Base-by-base conservation (phyloP, 2,329 filamentous ascomycete genomes). In the Paracamarosporium sp. region DNA sequence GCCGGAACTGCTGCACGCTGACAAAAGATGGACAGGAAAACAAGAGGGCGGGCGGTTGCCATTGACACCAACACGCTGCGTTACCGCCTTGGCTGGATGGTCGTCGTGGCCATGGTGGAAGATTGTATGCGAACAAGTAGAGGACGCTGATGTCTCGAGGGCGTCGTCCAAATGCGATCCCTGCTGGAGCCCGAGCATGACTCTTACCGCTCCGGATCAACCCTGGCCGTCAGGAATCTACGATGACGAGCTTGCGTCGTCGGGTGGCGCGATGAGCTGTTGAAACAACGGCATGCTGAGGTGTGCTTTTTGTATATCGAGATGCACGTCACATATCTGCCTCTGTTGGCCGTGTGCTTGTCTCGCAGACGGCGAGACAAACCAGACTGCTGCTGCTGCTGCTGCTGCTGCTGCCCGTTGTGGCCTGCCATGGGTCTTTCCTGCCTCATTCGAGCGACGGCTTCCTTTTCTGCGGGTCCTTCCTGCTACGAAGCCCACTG, bases 1-100 rank as follows among this genome's bases (percentile, higher is more conserved):
- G 9, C 56, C 65, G 38, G 61, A 60, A 12, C 64, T 55, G 56
- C 64, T 71, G 60, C 74, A 76, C 41, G 61, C 72, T 12, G 67
- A 65, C 25, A 70, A 48, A 41, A 71, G 66, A 58, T 71, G 66
- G 38, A 69, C 54, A 1, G 65, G 64, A 52, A 69, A 68, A 28
- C n/a, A 22, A 31, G n/a, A 20, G 7, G 40, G n/a, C 17, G 47
- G 7, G 12, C 17, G n/a, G 12, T 24, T 28, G 15, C 40, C 36
- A 30, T 36, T 31, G 38, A 40, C 45, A n/a, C 7, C n/a, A 43
- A 27, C 24, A 15, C 8, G 41, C 25, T 24, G 25, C 28, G 25
- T 31, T 30, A 51, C 27, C 24, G 36, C 24, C 35, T 7, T 9
- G 31, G 30, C n/a, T 41, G 25, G 5, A 40, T 36, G 25, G 35